Evolutionary conservation across 805 yeast genomes (phyloP), one percentile per base, ranked within the genome.

Genomic region (Schwanniomyces sp.): DNA sequence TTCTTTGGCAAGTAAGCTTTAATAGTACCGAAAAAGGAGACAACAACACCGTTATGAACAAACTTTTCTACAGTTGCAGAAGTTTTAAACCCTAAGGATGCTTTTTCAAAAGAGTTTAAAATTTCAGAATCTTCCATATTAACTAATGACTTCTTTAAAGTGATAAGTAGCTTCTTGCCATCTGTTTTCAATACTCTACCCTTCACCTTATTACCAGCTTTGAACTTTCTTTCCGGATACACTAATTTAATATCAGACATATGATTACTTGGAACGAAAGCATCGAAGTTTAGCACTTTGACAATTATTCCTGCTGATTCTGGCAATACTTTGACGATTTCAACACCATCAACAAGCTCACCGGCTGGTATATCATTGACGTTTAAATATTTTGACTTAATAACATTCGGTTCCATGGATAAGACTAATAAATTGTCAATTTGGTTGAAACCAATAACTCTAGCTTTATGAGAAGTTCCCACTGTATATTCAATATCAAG

Each of bases 181-280:
- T 76, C 69, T 18, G 79, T 75, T 45, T 68, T 75, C 54, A 89
- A 66, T 10, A 90, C 79, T 69, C 96, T 81, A 52, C 85, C 94
- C 57, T 79, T 86, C 27, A 89, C 88, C 55, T 84, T 86, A 38
- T 86, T 73, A 9, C 97, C 98, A 39, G 85, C 82, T 66, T 88
- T 88, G 76, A 85, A 92, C 59, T 90, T 89, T 73, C 94, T 81
- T 68, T 94, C 98, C 5, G 99, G 99, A 61, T 92, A 86, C 2
- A 82, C 81, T 52, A 92, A 74, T 62, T 83, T 85, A 48, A 87
- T 78, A 65, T 94, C 99, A 55, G 96, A 85, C 66, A 94, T 80
- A 58, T 92, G 96, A 24, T 71, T 61, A 25, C 82, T 74, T 11
- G 88, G 85, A 26, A 89, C 98, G 52, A 78, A 70, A 5, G 90